Evolutionary conservation across 495 filamentous ascomycete genomes (phyloP).

Genomic region (Annulohypoxylon bovei): DNA sequence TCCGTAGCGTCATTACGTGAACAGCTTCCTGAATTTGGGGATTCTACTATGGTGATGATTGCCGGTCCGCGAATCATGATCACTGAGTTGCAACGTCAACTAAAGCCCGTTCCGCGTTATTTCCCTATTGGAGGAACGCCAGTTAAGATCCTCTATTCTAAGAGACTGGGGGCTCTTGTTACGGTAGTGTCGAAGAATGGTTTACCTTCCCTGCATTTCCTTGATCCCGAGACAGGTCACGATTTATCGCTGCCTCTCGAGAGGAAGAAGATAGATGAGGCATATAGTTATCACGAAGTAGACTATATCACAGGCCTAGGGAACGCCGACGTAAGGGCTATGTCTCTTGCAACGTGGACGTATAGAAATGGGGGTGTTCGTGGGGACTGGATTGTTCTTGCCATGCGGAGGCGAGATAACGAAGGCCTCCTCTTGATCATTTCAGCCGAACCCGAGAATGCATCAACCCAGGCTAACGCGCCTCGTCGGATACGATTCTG

Average conservation of each 20-base stretch:
- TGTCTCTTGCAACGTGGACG: slow-evolving; percentile 58
- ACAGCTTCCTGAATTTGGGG: slow-evolving; percentile 35
- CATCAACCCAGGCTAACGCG: slow-evolving; percentile 4
- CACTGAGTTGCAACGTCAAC: slow-evolving; percentile 56
- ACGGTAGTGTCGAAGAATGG: slow-evolving; percentile 56
- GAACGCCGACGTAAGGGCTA: slow-evolving; percentile 50
- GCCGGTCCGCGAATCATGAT: slow-evolving; percentile 60
- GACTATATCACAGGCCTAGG: slow-evolving; percentile 57
- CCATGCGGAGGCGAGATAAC: slow-evolving; percentile 48
- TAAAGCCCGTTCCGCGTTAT: slow-evolving; percentile 62
- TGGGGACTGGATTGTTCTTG: slow-evolving; percentile 55
- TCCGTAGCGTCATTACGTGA: slow-evolving; percentile 45
- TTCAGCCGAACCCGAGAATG: slow-evolving; percentile 46
- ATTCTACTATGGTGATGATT: slow-evolving; percentile 51
- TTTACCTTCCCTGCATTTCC: slow-evolving; percentile 54
- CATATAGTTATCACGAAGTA: slow-evolving; percentile 26
- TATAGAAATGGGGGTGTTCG: slow-evolving; percentile 49
- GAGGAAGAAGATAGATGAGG: slow-evolving; percentile 37
- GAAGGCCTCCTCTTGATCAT: slow-evolving; percentile 59
- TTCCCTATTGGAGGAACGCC: slow-evolving; percentile 61
- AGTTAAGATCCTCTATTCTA: slow-evolving; percentile 63
- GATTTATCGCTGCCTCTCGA: slow-evolving; percentile 55
- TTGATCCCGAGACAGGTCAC: slow-evolving; percentile 59
- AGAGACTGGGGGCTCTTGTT: slow-evolving; percentile 60
- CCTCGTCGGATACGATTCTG: slow-evolving; percentile 53